Evolutionary conservation across 768 basidiomycete genomes (phyloP).

Genomic region (Mycena kentingensis): DNA sequence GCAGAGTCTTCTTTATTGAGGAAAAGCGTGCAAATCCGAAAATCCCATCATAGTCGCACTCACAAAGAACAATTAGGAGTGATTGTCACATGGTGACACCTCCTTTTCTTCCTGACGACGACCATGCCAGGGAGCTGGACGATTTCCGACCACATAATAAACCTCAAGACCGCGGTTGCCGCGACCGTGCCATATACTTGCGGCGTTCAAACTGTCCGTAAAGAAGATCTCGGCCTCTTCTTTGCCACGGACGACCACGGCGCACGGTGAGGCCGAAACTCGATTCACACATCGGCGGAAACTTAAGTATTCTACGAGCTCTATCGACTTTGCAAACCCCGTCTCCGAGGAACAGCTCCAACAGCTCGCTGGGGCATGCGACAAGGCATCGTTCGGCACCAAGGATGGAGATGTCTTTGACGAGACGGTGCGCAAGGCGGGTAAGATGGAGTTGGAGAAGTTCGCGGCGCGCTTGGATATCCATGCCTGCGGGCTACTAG

Average conservation of each 20-base stretch:
- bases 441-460: slow-evolving; percentile 32
- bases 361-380: slow-evolving; percentile 29
- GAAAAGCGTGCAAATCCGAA: too few relatives aligned
- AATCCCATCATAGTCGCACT: too few relatives aligned
- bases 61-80: too few relatives aligned
- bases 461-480: slow-evolving; percentile 32
- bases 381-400: slow-evolving; percentile 35
- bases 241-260: too few relatives aligned
- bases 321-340: slow-evolving; percentile 7
- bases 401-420: slow-evolving; percentile 35
- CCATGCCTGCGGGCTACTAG: slow-evolving; percentile 26
- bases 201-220: too few relatives aligned
- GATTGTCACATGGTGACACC: slow-evolving; percentile 2
- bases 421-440: slow-evolving; percentile 38
- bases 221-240: too few relatives aligned
- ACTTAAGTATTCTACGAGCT: not conserved
- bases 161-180: not conserved
- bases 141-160: slow-evolving; percentile 1
- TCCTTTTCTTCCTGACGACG: not conserved
- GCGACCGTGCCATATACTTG: not conserved
- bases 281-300: not conserved
- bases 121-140: too few relatives aligned
- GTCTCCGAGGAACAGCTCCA: slow-evolving; percentile 18
- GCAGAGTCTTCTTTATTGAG: too few relatives aligned
- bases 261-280: too few relatives aligned